phyloP scores from a whole-genome alignment of 345 rosid species.

The Camelina sativa region DNA sequence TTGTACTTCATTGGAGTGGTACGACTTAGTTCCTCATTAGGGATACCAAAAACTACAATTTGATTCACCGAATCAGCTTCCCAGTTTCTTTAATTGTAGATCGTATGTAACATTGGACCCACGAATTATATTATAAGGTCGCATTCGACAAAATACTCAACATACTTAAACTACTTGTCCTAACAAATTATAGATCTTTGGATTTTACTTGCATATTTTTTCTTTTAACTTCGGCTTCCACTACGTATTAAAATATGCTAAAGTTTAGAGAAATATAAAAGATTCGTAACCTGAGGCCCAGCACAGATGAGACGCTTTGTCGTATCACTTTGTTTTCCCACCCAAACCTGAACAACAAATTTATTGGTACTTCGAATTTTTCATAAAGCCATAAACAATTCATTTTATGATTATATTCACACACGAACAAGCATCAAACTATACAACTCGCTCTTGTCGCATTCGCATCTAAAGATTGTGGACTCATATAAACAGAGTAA shows the following conservation, averaged over 20 bases:
- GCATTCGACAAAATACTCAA: slow-evolving; percentile 38
- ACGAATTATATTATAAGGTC: slow-evolving; percentile 31
- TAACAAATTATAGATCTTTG: slow-evolving; percentile 23
- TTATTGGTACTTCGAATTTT: slow-evolving; percentile 4
- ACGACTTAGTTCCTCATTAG: neutral
- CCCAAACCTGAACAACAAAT: slow-evolving; percentile 28
- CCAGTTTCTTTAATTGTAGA: slow-evolving; percentile 1
- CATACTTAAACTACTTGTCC: slow-evolving; percentile 40
- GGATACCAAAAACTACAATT: neutral
- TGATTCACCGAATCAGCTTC: slow-evolving; percentile 33
- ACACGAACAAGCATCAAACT: slow-evolving; percentile 2
- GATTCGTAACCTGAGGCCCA: slow-evolving; percentile 31
- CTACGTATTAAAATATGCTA: slow-evolving; percentile 25
- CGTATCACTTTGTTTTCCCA: slow-evolving; percentile 42
- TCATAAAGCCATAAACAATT: neutral
- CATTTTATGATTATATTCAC: neutral
- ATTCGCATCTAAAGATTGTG: slow-evolving; percentile 8
- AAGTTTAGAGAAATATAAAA: slow-evolving; percentile 20
- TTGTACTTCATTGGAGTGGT: slow-evolving; percentile 5
- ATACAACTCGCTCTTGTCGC: neutral
- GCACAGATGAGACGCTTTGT: slow-evolving; percentile 40
- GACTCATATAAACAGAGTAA: neutral
- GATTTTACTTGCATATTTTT: neutral
- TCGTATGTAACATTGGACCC: slow-evolving; percentile 33
- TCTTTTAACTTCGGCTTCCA: neutral